Evolutionary conservation across 768 basidiomycete genomes (phyloP), one percentile per base, ranked within the genome.

Genomic region (Mycena galericulata): DNA sequence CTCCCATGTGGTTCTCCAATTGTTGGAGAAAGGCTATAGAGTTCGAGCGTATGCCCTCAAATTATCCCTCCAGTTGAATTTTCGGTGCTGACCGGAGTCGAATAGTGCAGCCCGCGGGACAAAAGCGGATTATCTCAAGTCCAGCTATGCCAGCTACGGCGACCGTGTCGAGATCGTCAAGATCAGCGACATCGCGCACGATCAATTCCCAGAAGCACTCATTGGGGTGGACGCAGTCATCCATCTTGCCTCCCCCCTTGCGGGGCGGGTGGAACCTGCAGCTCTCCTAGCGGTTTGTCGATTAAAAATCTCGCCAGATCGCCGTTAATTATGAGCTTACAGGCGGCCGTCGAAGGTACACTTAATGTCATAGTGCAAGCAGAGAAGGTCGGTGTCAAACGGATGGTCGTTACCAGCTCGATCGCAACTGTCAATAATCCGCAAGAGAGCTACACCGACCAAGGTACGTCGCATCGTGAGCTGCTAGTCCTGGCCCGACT

Each of bases 191-290:
- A 72, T 80, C 22, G 75, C 71, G 3, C 64, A 70, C 24, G 78
- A 73, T 27, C 54, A 76, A 22, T 87, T 87, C 67, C 83, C 84
- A 51, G 84, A 86, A 22, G 85, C 83, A 1, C 79, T 88, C 62
- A 78, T 82, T 71, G 86, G 82, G 4, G 83, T 88, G 11, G 80
- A 84, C 50, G 87, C 78, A 1, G 77, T 89, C 61, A 78, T 79
- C 17, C 85, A 86, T 69, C 77, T 78, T 3, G 84, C 83, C n/a
- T 81, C 82, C 8, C 79, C 79, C 14, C 68, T 79, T 30, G 56
- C 75, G 4, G 75, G 72, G 10, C 66, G 71, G 9, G 67, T 53
- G n/a, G 71, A 68, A 11, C 58, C 62, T 2, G 74, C 75, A 4
- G 62, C 46, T 3, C 56, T 74, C 40, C 51, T 79, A 8, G 69